These are phyloP conservation scores for Bruguiera parviflora DNA, from an alignment of 345 rosid species.

Conservation along the genomic window DNA sequence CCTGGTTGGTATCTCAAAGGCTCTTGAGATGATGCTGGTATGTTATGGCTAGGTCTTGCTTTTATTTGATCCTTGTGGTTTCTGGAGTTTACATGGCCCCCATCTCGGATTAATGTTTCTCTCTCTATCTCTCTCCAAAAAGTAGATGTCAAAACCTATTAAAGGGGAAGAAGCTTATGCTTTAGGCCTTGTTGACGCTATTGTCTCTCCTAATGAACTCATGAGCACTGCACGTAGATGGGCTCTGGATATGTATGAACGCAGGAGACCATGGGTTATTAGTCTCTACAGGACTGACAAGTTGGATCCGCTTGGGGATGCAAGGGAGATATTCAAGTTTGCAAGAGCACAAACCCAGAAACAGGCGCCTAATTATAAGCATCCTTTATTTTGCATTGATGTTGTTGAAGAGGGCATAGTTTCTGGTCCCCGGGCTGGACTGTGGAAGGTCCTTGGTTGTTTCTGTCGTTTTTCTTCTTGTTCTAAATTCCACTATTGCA, in stretches of 20 bases:
- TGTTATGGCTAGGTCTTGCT: slow-evolving; percentile 20
- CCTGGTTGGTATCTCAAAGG: slow-evolving; percentile 87
- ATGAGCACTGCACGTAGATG: slow-evolving; percentile 67
- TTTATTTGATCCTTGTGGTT: slow-evolving; percentile 13
- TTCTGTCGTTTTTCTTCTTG: slow-evolving; percentile 10
- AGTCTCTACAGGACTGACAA: slow-evolving; percentile 76
- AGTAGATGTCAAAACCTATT: slow-evolving; percentile 76
- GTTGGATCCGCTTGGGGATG: slow-evolving; percentile 83
- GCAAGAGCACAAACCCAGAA: slow-evolving; percentile 66
- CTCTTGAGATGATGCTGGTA: slow-evolving; percentile 99
- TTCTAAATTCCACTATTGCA: slow-evolving; percentile 4
- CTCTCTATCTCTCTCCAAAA: not conserved
- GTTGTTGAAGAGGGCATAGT: slow-evolving; percentile 82
- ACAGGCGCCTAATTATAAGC: slow-evolving; percentile 76
- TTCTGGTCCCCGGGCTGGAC: slow-evolving; percentile 74
- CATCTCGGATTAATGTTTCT: slow-evolving; percentile 3
- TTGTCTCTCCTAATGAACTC: slow-evolving; percentile 64
- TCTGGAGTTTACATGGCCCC: slow-evolving; percentile 2
- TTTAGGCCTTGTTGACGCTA: slow-evolving; percentile 78
- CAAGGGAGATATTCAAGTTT: slow-evolving; percentile 80
- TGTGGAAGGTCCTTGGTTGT: slow-evolving; percentile 57
- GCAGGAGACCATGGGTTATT: slow-evolving; percentile 79
- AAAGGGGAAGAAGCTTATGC: slow-evolving; percentile 65
- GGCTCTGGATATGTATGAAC: slow-evolving; percentile 75
- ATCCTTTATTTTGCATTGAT: slow-evolving; percentile 86